A percentile compares a stretch with the other conserved stretches of the same genome.
Conservation (phyloP, 345 rosid species). For the Linum tenue region DNA sequence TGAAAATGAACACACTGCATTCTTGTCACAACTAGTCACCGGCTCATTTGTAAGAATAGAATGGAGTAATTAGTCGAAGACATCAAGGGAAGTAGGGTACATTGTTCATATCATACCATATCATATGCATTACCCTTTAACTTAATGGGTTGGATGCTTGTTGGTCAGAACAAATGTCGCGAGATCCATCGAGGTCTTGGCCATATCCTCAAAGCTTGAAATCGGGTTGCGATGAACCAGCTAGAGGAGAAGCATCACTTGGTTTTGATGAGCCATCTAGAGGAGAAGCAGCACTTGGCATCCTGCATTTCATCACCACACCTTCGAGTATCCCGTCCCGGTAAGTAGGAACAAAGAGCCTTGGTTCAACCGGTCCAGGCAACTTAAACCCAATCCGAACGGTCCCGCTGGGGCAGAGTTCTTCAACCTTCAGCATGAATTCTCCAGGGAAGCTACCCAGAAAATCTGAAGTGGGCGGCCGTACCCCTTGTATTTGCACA, state of each 20-base stretch:
- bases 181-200: too few species aligned
- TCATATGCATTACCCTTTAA: too few species aligned
- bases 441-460: conserved; percentile 14
- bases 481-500: neutral
- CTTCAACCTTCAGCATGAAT: conserved; percentile 23
- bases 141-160: too few species aligned
- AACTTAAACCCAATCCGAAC: conserved; percentile 49
- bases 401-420: conserved; percentile 47
- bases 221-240: neutral
- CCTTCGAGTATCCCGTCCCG: conserved; percentile 67
- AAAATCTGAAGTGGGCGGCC: conserved; percentile 33
- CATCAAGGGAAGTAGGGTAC: too few species aligned
- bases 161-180: too few species aligned
- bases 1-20: too few species aligned
- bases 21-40: too few species aligned
- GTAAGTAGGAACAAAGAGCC: conserved; percentile 35
- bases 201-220: too few species aligned
- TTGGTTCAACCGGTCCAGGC: conserved; percentile 75
- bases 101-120: too few species aligned
- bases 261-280: neutral
- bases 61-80: too few species aligned
- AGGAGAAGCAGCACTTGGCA: conserved; percentile 18
- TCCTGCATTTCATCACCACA: conserved; percentile 36
- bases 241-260: conserved; percentile 11
- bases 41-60: too few species aligned